These are phyloP conservation scores for Cinnamomum chago DNA, from an alignment of 164 flowering plant genomes.

Conservation along the genomic window DNA sequence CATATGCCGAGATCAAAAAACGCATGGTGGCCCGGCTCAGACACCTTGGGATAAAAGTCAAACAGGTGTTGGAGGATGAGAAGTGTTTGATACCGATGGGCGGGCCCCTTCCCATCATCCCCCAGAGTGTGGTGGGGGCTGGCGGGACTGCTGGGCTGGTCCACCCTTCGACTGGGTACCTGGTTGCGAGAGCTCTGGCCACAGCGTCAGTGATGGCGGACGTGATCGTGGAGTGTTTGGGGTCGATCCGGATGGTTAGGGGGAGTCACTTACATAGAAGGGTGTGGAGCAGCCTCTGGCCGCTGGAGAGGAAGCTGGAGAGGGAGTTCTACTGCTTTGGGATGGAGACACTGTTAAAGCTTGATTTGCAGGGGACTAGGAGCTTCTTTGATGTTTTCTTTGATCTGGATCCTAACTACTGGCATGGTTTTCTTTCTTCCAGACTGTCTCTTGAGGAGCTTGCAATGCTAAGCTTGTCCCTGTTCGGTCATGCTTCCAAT, in stretches of 20 bases:
- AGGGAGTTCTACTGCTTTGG: slow-evolving; percentile 71
- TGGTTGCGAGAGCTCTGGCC: slow-evolving; percentile 51
- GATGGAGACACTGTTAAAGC: slow-evolving; percentile 73
- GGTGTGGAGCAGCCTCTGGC: slow-evolving; percentile 72
- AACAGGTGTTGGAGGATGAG: slow-evolving; percentile 59
- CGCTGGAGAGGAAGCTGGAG: slow-evolving; percentile 31
- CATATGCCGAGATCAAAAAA: slow-evolving; percentile 51
- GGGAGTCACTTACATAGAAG: slow-evolving; percentile 42
- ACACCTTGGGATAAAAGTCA: slow-evolving; percentile 66
- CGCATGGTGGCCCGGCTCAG: slow-evolving; percentile 77
- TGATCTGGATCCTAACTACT: slow-evolving; percentile 53
- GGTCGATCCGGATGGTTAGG: slow-evolving; percentile 71
- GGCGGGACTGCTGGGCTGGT: slow-evolving; percentile 71
- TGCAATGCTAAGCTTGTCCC: slow-evolving; percentile 35
- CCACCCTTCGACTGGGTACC: slow-evolving; percentile 74
- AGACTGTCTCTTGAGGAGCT: slow-evolving; percentile 48
- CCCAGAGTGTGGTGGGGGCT: slow-evolving; percentile 53
- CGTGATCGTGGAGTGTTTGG: slow-evolving; percentile 59
- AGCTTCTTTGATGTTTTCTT: slow-evolving; percentile 78
- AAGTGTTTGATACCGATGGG: slow-evolving; percentile 89
- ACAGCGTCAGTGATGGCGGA: slow-evolving; percentile 43
- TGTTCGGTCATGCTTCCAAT: slow-evolving; percentile 54
- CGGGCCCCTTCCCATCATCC: slow-evolving; percentile 70
- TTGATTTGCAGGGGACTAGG: slow-evolving; percentile 62
- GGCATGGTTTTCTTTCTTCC: slow-evolving; percentile 59